Conservation (phyloP, 495 filamentous ascomycete genomes). For the Copromyces sp. region DNA sequence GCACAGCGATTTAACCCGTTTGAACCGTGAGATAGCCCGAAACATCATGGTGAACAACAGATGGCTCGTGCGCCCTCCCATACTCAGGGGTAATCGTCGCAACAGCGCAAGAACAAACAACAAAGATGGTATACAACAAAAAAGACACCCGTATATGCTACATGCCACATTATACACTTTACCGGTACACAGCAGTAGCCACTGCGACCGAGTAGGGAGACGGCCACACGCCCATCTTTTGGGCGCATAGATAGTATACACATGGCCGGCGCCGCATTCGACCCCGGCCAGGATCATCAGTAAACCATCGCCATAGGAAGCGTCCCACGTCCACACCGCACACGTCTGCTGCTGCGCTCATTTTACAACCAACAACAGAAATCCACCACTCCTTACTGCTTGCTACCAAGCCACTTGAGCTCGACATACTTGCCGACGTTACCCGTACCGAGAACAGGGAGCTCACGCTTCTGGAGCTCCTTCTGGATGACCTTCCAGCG, state of each 20-base stretch:
- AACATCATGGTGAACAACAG: neutral
- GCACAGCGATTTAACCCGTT: neutral
- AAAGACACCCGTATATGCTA: neutral
- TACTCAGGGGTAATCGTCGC: neutral
- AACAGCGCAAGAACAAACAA: neutral
- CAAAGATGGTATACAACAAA: neutral
- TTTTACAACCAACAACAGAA: neutral
- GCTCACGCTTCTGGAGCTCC: constrained; percentile 53
- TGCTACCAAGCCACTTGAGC: constrained; percentile 19
- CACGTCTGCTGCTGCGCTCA: neutral
- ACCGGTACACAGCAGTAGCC: neutral
- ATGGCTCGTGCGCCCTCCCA: neutral
- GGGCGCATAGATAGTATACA: neutral
- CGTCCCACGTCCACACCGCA: neutral
- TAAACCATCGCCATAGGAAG: neutral
- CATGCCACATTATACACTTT: constrained; percentile 1
- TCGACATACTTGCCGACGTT: constrained; percentile 16
- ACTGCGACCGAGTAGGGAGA: neutral
- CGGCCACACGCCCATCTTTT: neutral
- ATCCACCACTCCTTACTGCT: constrained; percentile 1
- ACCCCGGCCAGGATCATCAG: neutral
- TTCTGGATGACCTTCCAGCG: constrained; percentile 76
- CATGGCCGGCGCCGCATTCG: neutral
- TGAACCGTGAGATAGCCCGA: neutral
- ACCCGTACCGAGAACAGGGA: constrained; percentile 37